phyloP scores from a whole-genome alignment of 164 flowering plant genomes.

The Nelumbo lutea region DNA sequence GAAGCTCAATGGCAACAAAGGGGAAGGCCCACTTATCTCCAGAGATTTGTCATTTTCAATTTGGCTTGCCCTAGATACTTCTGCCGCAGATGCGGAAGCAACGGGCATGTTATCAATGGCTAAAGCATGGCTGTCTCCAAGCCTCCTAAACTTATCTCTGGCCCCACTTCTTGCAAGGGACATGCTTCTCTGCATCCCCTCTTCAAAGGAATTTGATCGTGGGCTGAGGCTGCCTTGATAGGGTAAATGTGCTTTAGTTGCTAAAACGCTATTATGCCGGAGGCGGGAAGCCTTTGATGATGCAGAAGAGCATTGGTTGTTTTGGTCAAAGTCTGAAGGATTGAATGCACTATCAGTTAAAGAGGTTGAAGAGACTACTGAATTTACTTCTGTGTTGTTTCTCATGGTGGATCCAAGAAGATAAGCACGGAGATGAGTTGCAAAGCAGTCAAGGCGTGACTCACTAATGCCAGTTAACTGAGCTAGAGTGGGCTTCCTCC shows the following conservation, averaged over 20 bases:
- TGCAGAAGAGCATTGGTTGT: conserved; percentile 16
- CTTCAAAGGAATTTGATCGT: conserved; percentile 62
- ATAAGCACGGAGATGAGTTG: conserved; percentile 69
- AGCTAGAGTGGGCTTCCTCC: conserved; percentile 62
- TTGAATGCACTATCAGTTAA: conserved; percentile 13
- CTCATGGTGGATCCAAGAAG: conserved; percentile 44
- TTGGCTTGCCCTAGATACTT: conserved; percentile 15
- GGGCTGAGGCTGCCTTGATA: conserved; percentile 68
- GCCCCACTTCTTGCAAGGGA: conserved; percentile 37
- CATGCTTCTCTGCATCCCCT: conserved; percentile 36
- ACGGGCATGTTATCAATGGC: conserved; percentile 23
- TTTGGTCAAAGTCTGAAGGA: conserved; percentile 21
- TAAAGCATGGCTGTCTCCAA: conserved; percentile 34
- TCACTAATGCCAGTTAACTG: conserved; percentile 84
- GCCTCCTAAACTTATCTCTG: conserved; percentile 50
- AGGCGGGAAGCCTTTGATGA: conserved; percentile 30
- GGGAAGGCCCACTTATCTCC: conserved; percentile 18
- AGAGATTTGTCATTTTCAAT: conserved; percentile 28
- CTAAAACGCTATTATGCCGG: conserved; percentile 28
- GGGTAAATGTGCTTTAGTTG: conserved; percentile 31
- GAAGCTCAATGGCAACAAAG: conserved; percentile 18
- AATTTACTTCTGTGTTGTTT: conserved; percentile 19
- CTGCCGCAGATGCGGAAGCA: conserved; percentile 18
- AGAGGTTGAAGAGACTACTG: conserved; percentile 12
- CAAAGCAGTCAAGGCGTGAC: conserved; percentile 75